Percentiles rank a stretch among this genome's conserved stretches.
Evolutionary conservation across 805 yeast species (phyloP).

Genomic region (Lipomyces anomalus): DNA sequence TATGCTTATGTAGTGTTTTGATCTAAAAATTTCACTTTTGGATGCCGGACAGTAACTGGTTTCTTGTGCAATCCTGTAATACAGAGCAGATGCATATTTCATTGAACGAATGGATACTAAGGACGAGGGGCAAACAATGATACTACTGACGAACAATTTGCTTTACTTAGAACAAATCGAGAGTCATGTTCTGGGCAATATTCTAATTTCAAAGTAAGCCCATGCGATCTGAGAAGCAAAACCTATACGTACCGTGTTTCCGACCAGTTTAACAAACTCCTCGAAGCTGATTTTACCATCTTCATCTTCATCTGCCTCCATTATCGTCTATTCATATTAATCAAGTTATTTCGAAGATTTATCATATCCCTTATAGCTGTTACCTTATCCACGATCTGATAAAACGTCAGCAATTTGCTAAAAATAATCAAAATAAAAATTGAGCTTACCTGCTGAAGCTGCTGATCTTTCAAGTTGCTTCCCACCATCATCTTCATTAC

Average conservation of each 20-base stretch:
- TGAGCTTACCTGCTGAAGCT: conserved; percentile 88
- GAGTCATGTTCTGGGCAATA: conserved; percentile 30
- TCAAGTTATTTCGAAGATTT: not conserved
- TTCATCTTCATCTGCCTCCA: conserved; percentile 85
- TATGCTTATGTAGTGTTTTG: too few relatives aligned
- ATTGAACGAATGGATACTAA: too few relatives aligned
- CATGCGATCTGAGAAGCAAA: too few relatives aligned
- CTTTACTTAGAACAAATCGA: conserved; percentile 25
- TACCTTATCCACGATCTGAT: too few relatives aligned
- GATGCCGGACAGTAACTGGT: too few relatives aligned
- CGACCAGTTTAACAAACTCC: conserved; percentile 61
- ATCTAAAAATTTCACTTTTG: too few relatives aligned
- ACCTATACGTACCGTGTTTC: conserved; percentile 27
- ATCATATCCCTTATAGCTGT: too few relatives aligned
- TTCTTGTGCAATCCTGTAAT: too few relatives aligned
- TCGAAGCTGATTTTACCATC: conserved; percentile 81
- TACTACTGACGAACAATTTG: too few relatives aligned
- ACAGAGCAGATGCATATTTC: too few relatives aligned
- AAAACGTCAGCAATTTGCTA: too few relatives aligned
- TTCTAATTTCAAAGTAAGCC: not conserved
- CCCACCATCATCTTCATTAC: conserved; percentile 98
- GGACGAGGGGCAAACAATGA: too few relatives aligned
- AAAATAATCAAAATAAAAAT: not conserved
- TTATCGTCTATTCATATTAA: conserved; percentile 93
- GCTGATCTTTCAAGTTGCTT: conserved; percentile 73